Percentiles rank a stretch among this genome's conserved stretches.
Conservation (phyloP, 495 filamentous ascomycete species). For the Poronia punctata region DNA sequence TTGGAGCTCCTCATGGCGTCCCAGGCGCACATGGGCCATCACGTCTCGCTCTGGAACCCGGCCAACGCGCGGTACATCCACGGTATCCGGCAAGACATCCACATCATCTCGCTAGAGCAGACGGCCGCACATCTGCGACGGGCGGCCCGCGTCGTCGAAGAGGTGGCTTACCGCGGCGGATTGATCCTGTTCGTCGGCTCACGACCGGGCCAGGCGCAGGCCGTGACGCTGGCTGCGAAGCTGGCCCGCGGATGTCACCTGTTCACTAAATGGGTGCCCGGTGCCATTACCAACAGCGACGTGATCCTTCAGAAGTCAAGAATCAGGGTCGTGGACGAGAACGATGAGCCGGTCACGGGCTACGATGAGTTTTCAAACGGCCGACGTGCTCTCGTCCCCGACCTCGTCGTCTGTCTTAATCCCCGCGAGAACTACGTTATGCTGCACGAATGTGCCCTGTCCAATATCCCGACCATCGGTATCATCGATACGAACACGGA, state of each 20-base stretch:
- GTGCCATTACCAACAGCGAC: constrained; percentile 85
- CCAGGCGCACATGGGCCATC: constrained; percentile 86
- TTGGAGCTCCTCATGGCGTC: constrained; percentile 88
- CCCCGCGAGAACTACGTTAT: constrained; percentile 84
- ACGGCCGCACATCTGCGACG: constrained; percentile 84
- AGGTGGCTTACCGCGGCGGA: constrained; percentile 75
- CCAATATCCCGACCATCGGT: constrained; percentile 88
- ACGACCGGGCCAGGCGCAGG: constrained; percentile 64
- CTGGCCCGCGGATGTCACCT: constrained; percentile 76
- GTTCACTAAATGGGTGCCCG: constrained; percentile 91
- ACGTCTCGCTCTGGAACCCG: constrained; percentile 91
- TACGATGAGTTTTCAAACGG: constrained; percentile 59
- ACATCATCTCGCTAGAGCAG: constrained; percentile 86
- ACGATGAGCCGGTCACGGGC: constrained; percentile 59
- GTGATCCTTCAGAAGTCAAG: constrained; percentile 66
- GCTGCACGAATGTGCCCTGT: constrained; percentile 82
- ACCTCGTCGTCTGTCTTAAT: constrained; percentile 89
- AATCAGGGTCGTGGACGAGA: constrained; percentile 62
- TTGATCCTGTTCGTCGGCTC: constrained; percentile 89
- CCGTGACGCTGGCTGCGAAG: constrained; percentile 74
- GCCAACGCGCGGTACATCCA: constrained; percentile 92
- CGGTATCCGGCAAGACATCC: constrained; percentile 80
- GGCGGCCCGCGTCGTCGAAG: constrained; percentile 81
- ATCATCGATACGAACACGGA: constrained; percentile 91
- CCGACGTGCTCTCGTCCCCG: constrained; percentile 63